Conservation (phyloP, 169 alveolate genomes). For the Cryptosporidium felis region DNA sequence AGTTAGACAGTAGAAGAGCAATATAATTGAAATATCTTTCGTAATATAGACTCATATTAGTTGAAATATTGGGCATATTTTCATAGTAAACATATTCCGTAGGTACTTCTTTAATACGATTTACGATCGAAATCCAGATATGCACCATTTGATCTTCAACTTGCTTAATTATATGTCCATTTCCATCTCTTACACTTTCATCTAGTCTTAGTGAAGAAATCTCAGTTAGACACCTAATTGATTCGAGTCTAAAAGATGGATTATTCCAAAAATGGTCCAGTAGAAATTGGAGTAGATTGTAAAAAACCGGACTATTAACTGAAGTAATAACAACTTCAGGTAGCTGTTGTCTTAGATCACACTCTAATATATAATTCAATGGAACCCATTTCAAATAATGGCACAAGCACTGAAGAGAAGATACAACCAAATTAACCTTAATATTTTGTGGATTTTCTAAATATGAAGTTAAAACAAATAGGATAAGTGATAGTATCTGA, state of each 20-base stretch:
- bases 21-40: slow-evolving; percentile 86
- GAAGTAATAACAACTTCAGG: slow-evolving; percentile 5
- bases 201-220: slow-evolving; percentile 84
- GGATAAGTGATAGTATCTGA: slow-evolving; percentile 81
- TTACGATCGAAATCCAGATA: slow-evolving; percentile 83
- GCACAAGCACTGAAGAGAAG: slow-evolving; percentile 90
- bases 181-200: slow-evolving; percentile 62
- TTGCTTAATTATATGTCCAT: slow-evolving; percentile 30
- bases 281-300: slow-evolving; percentile 80
- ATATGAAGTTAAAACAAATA: slow-evolving; percentile 87
- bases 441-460: slow-evolving; percentile 83
- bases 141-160: slow-evolving; percentile 79
- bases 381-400: slow-evolving; percentile 95
- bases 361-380: slow-evolving; percentile 90
- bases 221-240: slow-evolving; percentile 92
- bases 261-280: slow-evolving; percentile 91
- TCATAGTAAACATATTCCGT: slow-evolving; percentile 80
- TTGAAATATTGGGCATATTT: slow-evolving; percentile 81
- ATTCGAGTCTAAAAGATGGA: slow-evolving; percentile 86
- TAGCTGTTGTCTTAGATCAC: slow-evolving; percentile 70
- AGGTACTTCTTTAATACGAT: slow-evolving; percentile 81
- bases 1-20: slow-evolving; percentile 82
- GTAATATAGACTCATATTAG: slow-evolving; percentile 82
- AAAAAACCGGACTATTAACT: not conserved
- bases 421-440: slow-evolving; percentile 84